These are phyloP conservation scores for Alternaria brassicae DNA, from an alignment of 2,329 filamentous ascomycete species.

Conservation along the genomic window DNA sequence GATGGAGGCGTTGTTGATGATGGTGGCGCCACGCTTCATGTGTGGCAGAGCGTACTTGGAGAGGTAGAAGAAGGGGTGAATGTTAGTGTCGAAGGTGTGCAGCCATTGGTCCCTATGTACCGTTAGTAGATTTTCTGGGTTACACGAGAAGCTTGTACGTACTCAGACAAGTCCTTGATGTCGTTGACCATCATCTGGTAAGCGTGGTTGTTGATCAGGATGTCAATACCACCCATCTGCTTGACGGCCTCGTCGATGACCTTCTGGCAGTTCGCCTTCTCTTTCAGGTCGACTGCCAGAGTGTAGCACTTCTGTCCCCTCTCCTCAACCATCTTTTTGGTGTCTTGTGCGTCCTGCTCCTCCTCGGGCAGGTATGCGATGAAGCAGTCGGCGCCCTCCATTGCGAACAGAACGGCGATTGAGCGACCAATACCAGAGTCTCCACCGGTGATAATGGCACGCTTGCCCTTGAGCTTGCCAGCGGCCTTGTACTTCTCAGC, in stretches of 20 bases:
- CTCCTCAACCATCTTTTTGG: conserved; percentile 72
- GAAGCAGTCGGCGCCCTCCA: conserved; percentile 77
- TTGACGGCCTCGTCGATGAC: conserved; percentile 71
- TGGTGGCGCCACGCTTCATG: conserved; percentile 75
- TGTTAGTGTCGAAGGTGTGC: conserved; percentile 82
- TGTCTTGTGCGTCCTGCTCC: conserved; percentile 77
- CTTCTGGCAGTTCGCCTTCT: conserved; percentile 72
- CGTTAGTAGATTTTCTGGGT: conserved; percentile 17
- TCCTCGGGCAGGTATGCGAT: conserved; percentile 80
- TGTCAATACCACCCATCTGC: conserved; percentile 73
- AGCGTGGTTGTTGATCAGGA: conserved; percentile 75
- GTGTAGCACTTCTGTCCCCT: conserved; percentile 71
- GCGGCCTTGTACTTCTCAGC: conserved; percentile 76
- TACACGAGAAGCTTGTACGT: conserved; percentile 38
- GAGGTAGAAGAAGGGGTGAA: conserved; percentile 81
- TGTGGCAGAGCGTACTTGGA: conserved; percentile 78
- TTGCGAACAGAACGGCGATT: conserved; percentile 77
- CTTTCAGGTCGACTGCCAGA: conserved; percentile 69
- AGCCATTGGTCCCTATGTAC: conserved; percentile 73
- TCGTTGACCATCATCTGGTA: conserved; percentile 76
- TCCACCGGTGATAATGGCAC: conserved; percentile 80
- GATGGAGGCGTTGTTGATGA: conserved; percentile 87
- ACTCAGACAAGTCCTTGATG: conserved; percentile 75
- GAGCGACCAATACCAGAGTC: conserved; percentile 82
- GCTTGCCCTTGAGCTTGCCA: conserved; percentile 76